A percentile compares a stretch with the other conserved stretches of the same genome.
Conservation (phyloP, 2,329 filamentous ascomycete genomes). For the Botryotinia globosa region DNA sequence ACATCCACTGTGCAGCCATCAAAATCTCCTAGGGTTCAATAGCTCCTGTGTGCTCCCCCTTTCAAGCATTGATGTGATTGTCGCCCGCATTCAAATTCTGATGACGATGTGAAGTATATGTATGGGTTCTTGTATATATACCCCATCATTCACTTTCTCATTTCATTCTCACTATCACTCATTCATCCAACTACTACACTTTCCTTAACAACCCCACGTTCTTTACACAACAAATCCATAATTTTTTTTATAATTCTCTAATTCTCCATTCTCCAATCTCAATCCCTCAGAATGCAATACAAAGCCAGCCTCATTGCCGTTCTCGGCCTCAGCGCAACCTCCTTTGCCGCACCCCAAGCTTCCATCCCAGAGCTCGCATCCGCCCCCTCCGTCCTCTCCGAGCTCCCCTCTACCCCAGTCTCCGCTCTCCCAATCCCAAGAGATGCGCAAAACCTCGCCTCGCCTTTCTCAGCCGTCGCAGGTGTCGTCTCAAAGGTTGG, state of each 20-base stretch:
- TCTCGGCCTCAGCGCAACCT: slow-evolving; percentile 3
- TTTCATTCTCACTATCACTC: not conserved
- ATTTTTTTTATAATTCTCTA: not conserved
- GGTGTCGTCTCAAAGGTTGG: not conserved
- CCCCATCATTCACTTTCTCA: not conserved
- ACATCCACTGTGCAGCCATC: not conserved
- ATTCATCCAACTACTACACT: not conserved
- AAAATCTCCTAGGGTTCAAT: not conserved
- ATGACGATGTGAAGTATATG: not conserved
- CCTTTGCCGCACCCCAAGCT: not conserved
- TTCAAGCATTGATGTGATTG: not conserved
- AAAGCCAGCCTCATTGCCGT: slow-evolving; percentile 2
- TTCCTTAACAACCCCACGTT: not conserved
- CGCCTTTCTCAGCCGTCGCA: not conserved
- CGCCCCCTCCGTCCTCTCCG: not conserved
- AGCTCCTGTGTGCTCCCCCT: not conserved
- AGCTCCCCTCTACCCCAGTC: not conserved
- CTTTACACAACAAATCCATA: not conserved
- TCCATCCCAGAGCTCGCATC: not conserved
- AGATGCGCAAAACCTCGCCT: not conserved
- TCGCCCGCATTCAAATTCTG: no score
- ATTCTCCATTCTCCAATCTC: not conserved
- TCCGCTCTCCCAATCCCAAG: not conserved
- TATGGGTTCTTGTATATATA: not conserved
- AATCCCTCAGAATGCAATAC: not conserved